Evolutionary conservation across 176 grass and related monocot genomes (phyloP), one percentile per base, ranked within the genome.

Genomic region (Oryza officinalis): DNA sequence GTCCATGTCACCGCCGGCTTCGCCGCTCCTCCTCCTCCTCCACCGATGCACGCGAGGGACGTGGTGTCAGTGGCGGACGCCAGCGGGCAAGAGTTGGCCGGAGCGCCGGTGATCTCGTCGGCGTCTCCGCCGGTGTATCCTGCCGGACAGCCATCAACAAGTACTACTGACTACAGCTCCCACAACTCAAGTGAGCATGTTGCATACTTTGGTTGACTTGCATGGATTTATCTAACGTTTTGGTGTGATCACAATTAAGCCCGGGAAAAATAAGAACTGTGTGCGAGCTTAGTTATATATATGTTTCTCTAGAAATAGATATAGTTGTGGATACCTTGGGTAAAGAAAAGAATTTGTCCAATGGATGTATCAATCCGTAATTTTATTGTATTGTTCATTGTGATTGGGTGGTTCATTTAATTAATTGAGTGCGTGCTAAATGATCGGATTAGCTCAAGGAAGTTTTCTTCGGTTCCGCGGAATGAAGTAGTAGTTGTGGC

Each of bases 151-250:
- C 89, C 73, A 13, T 92, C 86, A 66, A 89, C 86, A 66, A 87
- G 80, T 69, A 84, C 77, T 68, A 86, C 80, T 68, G 81, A 92
- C 67, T 95, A 93, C 45, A 69, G 87, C 73, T 88, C 86, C 74
- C 84, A 88, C 80, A 79, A 86, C 65, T 85, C 83, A 74, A 92
- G 86, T 83, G 87, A 94, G 80, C 87, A 98, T 88, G 74, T 50
- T 88, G 40, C 89, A 88, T 95, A 90, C 78, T 98, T 94, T 88
- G 91, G 87, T 80, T 90, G 80, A 97, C 72, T 69, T 80, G 69
- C 87, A 65, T 80, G 74, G 35, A 59, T 87, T 89, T 33, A 78
- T 59, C 71, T 74, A 45, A 84, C 26, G 67, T 94, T 87, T 80
- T 83, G 67, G 80, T 91, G 83, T 45, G 28, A 81, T 70, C 47